Evolutionary conservation across 495 filamentous ascomycete species (phyloP).

Genomic region (Hypoxylon subgilvum): DNA sequence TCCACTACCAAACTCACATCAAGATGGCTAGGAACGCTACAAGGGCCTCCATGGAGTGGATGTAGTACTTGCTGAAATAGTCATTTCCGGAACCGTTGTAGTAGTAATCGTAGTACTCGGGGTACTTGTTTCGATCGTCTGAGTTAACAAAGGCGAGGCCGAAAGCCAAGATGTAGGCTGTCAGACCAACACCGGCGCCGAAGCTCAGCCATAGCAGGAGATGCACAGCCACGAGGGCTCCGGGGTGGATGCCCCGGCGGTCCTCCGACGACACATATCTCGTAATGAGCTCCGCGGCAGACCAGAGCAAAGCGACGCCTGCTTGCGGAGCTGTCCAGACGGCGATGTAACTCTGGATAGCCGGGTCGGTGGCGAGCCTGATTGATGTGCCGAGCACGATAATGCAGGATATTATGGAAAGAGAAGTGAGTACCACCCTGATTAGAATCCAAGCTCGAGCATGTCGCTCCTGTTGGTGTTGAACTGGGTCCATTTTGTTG

Average conservation of each 20-base stretch:
- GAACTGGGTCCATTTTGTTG: slow-evolving; percentile 11
- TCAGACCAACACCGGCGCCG: slow-evolving; percentile 19
- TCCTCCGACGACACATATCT: slow-evolving; percentile 1
- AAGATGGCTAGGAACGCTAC: slow-evolving; percentile 36
- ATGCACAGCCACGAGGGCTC: slow-evolving; percentile 21
- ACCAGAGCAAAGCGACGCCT: slow-evolving; percentile 29
- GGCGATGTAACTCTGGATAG: slow-evolving; percentile 20
- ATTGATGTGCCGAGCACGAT: slow-evolving; percentile 39
- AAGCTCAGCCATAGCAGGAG: slow-evolving; percentile 33
- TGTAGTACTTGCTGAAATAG: slow-evolving; percentile 17
- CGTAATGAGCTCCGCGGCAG: slow-evolving; percentile 12
- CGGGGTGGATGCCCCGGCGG: slow-evolving; percentile 29
- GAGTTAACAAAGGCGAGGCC: slow-evolving; percentile 9
- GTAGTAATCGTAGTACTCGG: slow-evolving; percentile 24
- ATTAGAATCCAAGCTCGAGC: background rate
- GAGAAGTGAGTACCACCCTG: slow-evolving; percentile 11
- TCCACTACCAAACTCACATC: slow-evolving; percentile 18
- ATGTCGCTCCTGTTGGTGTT: background rate
- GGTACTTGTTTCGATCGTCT: slow-evolving; percentile 11
- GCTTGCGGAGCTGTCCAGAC: slow-evolving; percentile 33
- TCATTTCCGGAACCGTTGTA: slow-evolving; percentile 4
- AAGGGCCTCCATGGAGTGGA: slow-evolving; percentile 3
- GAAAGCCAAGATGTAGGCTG: slow-evolving; percentile 15
- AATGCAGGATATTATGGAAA: slow-evolving; percentile 34
- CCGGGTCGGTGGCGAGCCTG: slow-evolving; percentile 16